Conservation (phyloP, 257 asterid genomes). For the Jacaranda copaia region DNA sequence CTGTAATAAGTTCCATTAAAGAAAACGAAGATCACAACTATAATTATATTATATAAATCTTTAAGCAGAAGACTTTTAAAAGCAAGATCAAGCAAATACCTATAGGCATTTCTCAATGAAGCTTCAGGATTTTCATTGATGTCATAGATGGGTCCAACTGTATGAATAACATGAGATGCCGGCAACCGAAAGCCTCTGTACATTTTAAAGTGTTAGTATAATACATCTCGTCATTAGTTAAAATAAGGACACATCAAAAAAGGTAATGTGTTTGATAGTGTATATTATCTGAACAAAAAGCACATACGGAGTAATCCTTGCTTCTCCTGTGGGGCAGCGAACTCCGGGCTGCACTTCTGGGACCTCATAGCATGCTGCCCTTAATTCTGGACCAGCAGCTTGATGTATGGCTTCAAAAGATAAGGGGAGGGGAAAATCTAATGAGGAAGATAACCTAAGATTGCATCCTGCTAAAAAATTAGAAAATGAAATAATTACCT, state of each 20-base stretch:
- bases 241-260: not conserved
- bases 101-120: conserved; percentile 75
- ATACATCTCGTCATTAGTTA: conserved; percentile 26
- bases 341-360: conserved; percentile 85
- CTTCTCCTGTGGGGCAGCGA: conserved; percentile 99
- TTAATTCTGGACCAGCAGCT: conserved; percentile 93
- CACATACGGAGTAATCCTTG: conserved; percentile 88
- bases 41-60: not conserved
- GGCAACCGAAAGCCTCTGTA: conserved; percentile 90
- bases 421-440: not conserved
- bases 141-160: conserved; percentile 93
- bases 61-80: not conserved
- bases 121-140: conserved; percentile 62
- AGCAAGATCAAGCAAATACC: conserved; percentile 49
- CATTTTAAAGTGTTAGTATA: conserved; percentile 38
- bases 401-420: conserved; percentile 78
- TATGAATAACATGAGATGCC: conserved; percentile 92
- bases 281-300: conserved; percentile 16
- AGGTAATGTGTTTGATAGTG: not conserved
- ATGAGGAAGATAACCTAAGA: conserved; percentile 25
- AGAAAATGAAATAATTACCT: conserved; percentile 56
- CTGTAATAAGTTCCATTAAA: conserved; percentile 55
- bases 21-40: conserved; percentile 22
- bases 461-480: not conserved
- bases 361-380: conserved; percentile 76